These are phyloP conservation scores for Medicago arabica DNA, from an alignment of 306 rosid genomes.

Conservation along the genomic window DNA sequence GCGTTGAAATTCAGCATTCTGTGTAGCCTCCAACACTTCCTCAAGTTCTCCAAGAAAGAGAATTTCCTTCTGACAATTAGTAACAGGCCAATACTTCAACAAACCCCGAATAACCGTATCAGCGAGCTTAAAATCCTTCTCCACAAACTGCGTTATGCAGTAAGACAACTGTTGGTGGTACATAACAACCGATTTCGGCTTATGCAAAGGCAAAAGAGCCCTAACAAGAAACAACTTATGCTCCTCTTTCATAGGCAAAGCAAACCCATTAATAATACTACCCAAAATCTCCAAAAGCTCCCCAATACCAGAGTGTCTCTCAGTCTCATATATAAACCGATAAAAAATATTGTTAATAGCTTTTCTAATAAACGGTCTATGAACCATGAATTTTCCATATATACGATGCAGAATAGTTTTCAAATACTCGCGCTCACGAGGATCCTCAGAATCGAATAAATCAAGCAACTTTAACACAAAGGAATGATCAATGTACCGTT, in stretches of 20 bases:
- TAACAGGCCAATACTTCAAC: conserved; percentile 95
- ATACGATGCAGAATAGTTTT: conserved; percentile 93
- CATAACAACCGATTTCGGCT: conserved; percentile 66
- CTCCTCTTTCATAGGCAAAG: conserved; percentile 99
- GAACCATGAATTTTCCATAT: conserved; percentile 98
- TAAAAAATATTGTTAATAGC: conserved; percentile 92
- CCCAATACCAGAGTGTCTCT: conserved; percentile 82
- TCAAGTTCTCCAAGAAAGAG: conserved; percentile 96
- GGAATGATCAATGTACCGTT: conserved; percentile 89
- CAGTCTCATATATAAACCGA: conserved; percentile 89
- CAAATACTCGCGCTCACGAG: conserved; percentile 92
- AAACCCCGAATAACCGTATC: conserved; percentile 90
- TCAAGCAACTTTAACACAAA: conserved; percentile 87
- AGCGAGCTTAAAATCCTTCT: conserved; percentile 94
- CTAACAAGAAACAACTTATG: conserved; percentile 94
- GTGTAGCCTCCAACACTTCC: conserved; percentile 97
- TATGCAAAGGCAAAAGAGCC: conserved; percentile 91
- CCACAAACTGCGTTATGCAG: conserved; percentile 94
- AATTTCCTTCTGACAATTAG: conserved; percentile 94
- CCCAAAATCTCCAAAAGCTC: conserved; percentile 99
- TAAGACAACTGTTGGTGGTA: conserved; percentile 95
- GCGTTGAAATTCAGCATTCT: conserved; percentile 84
- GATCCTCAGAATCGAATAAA: conserved; percentile 91
- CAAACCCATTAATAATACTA: conserved; percentile 95
- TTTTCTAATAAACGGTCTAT: conserved; percentile 93